A percentile compares a stretch with the other conserved stretches of the same genome.
Conservation (phyloP, 306 rosid genomes). For the Sphenostylis stenocarpa region DNA sequence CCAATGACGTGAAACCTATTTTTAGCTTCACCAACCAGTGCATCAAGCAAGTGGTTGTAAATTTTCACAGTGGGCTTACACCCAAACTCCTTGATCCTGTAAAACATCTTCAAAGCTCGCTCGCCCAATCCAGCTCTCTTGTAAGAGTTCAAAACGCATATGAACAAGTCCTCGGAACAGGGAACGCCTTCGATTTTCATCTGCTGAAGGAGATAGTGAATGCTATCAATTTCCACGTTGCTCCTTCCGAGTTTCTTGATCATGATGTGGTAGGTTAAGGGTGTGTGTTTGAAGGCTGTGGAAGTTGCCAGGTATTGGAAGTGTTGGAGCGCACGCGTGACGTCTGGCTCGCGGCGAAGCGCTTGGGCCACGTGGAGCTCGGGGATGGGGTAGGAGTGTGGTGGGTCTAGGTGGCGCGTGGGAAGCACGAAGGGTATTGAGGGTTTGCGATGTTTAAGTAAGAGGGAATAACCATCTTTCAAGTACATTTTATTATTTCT, state of each 20-base stretch:
- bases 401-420: conserved; percentile 49
- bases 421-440: conserved; percentile 58
- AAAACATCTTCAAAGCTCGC: conserved; percentile 72
- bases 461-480: conserved; percentile 64
- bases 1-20: conserved; percentile 64
- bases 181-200: conserved; percentile 70
- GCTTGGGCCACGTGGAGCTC: conserved; percentile 57
- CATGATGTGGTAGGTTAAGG: conserved; percentile 61
- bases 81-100: conserved; percentile 78
- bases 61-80: conserved; percentile 73
- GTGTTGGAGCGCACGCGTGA: conserved; percentile 50
- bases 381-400: conserved; percentile 35
- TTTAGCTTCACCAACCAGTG: conserved; percentile 54
- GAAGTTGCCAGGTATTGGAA: conserved; percentile 65
- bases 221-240: conserved; percentile 48
- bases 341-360: conserved; percentile 42
- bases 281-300: conserved; percentile 71
- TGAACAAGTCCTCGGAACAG: conserved; percentile 71
- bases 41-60: conserved; percentile 76
- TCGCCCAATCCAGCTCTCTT: conserved; percentile 57
- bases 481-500: conserved; percentile 39
- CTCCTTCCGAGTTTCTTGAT: conserved; percentile 65
- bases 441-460: conserved; percentile 63
- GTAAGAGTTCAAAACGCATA: conserved; percentile 47
- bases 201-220: conserved; percentile 77